Conservation (phyloP, 805 yeast species). For the Lachancea sp. region DNA sequence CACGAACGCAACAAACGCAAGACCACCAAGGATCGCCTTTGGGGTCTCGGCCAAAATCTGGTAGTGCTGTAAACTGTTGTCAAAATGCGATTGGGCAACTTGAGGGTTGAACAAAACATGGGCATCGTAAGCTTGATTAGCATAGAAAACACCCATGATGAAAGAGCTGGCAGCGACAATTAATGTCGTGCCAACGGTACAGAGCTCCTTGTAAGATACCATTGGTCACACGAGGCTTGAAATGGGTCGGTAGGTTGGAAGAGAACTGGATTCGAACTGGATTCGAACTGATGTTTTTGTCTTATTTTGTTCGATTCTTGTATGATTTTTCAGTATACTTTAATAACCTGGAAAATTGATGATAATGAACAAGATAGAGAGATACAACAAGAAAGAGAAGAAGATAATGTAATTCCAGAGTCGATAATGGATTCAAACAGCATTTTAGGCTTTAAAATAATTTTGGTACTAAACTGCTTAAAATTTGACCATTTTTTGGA, state of each 20-base stretch:
- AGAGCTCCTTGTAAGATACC: constrained; percentile 24
- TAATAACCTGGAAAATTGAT: not conserved
- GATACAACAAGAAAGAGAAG: too few relatives aligned
- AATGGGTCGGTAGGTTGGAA: not conserved
- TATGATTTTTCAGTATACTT: too few relatives aligned
- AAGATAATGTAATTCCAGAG: too few relatives aligned
- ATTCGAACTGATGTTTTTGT: not conserved
- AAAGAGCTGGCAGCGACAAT: constrained; percentile 52
- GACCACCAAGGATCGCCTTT: constrained; percentile 32
- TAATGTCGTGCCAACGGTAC: constrained; percentile 27
- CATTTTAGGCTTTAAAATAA: too few relatives aligned
- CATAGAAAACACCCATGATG: constrained; percentile 69
- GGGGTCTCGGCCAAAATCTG: constrained; percentile 66
- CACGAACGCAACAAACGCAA: constrained; percentile 56
- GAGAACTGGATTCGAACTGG: not conserved
- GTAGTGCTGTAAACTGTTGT: constrained; percentile 65
- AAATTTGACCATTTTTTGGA: too few relatives aligned
- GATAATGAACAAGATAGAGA: not conserved
- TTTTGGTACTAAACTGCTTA: too few relatives aligned
- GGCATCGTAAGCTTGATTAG: constrained; percentile 78
- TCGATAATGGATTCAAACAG: too few relatives aligned
- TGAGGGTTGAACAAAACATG: constrained; percentile 60
- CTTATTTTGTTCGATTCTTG: too few relatives aligned
- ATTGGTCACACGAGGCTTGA: not conserved
- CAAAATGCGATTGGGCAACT: constrained; percentile 48